Evolutionary conservation across 177 flowering plant genomes (phyloP).

Genomic region (Telopea speciosissima): DNA sequence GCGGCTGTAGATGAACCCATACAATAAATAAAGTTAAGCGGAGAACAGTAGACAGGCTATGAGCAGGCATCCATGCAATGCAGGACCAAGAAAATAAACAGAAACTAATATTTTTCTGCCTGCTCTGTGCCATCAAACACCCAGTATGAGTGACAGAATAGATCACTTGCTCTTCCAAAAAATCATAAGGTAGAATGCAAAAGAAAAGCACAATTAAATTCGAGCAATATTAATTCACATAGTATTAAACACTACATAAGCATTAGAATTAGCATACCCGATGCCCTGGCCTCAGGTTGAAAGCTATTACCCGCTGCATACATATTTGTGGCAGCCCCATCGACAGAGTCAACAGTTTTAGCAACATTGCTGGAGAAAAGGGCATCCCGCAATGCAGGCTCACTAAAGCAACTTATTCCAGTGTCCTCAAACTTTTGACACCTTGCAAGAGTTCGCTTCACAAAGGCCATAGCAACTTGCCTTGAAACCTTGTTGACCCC

Average conservation of each 20-base stretch:
- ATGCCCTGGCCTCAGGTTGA: slow-evolving; percentile 32
- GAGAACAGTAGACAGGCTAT: not conserved
- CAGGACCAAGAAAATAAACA: not conserved
- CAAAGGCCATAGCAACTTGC: slow-evolving; percentile 70
- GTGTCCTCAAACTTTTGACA: slow-evolving; percentile 61
- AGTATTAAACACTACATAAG: not conserved
- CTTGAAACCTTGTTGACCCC: slow-evolving; percentile 50
- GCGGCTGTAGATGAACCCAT: slow-evolving; percentile 16
- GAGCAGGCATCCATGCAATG: not conserved
- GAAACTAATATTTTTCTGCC: not conserved
- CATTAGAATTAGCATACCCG: slow-evolving; percentile 31
- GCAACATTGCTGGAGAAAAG: slow-evolving; percentile 35
- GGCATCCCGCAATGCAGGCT: slow-evolving; percentile 48
- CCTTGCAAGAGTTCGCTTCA: slow-evolving; percentile 58
- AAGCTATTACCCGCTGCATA: slow-evolving; percentile 25
- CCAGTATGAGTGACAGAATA: not conserved
- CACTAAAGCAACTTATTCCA: slow-evolving; percentile 69
- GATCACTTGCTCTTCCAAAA: not conserved
- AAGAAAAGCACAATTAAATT: not conserved
- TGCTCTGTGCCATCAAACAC: not conserved
- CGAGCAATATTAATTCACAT: not conserved
- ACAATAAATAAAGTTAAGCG: not conserved
- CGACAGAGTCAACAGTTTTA: slow-evolving; percentile 30
- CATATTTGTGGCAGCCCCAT: slow-evolving; percentile 32
- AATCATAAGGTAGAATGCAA: not conserved